phyloP scores from a whole-genome alignment of 2,329 filamentous ascomycete species.

The Graphilbum fragrans region DNA sequence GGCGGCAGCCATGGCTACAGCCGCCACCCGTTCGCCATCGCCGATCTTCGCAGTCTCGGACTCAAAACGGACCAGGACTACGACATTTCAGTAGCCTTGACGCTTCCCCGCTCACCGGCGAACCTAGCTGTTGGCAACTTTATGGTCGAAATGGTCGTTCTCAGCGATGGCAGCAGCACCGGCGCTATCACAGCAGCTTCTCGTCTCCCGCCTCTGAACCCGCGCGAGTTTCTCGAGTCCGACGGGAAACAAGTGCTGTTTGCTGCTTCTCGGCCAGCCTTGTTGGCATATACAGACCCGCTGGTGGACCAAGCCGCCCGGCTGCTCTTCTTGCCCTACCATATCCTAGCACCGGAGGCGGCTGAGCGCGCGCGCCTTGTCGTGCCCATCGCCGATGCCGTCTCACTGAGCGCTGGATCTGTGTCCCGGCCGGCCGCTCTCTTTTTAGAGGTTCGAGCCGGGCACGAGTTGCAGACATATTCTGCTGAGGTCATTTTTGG shows the following conservation, averaged over 20 bases:
- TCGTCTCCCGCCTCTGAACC: conserved; percentile 13
- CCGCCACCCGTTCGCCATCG: conserved; percentile 33
- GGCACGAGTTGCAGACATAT: conserved; percentile 66
- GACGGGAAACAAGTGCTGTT: conserved; percentile 34
- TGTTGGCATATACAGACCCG: conserved; percentile 68
- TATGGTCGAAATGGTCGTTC: conserved; percentile 74
- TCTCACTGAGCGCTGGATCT: conserved; percentile 42
- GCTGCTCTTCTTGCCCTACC: conserved; percentile 53
- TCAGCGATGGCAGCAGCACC: conserved; percentile 26
- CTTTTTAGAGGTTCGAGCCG: conserved; percentile 53
- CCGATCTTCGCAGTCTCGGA: conserved; percentile 31
- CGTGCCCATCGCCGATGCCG: conserved; percentile 61
- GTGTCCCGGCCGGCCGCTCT: conserved; percentile 29
- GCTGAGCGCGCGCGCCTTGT: conserved; percentile 51
- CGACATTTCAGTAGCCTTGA: conserved; percentile 65
- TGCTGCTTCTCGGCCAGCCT: conserved; percentile 58
- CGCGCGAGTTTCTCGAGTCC: conserved; percentile 20
- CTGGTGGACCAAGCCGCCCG: conserved; percentile 51
- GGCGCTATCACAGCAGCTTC: conserved; percentile 16
- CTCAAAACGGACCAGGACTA: conserved; percentile 68
- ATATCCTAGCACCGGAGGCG: conserved; percentile 51
- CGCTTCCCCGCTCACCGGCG: conserved; percentile 62
- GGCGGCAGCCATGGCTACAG: background rate
- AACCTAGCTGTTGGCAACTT: conserved; percentile 82
- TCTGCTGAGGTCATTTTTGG: conserved; percentile 53